Evolutionary conservation across 2,329 filamentous ascomycete species (phyloP).

Genomic region (Fusarium humuli): DNA sequence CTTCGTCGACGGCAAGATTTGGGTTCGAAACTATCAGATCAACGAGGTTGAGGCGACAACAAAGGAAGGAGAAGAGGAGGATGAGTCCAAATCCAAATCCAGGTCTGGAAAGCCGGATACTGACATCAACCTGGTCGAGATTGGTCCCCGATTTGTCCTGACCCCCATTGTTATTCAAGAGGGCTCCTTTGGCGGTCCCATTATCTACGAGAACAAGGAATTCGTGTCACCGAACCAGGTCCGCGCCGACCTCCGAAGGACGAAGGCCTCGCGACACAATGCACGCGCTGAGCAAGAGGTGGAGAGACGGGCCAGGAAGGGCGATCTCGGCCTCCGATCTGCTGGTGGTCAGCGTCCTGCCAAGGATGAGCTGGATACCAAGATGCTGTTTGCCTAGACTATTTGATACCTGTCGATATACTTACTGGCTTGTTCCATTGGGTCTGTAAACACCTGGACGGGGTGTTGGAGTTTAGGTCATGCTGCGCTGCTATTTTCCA

Average conservation of each 20-base stretch:
- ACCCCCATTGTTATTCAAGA: slow-evolving; percentile 97
- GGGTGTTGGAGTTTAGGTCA: slow-evolving; percentile 46
- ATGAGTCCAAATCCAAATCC: slow-evolving; percentile 57
- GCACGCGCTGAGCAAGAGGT: slow-evolving; percentile 78
- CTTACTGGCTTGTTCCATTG: slow-evolving; percentile 42
- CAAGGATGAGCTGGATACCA: slow-evolving; percentile 79
- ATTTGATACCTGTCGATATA: slow-evolving; percentile 44
- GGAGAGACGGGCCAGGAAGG: slow-evolving; percentile 79
- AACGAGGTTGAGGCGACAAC: slow-evolving; percentile 77
- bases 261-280: slow-evolving; percentile 83
- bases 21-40: slow-evolving; percentile 95
- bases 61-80: slow-evolving; percentile 55
- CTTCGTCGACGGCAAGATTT: slow-evolving; percentile 91
- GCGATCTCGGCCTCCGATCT: slow-evolving; percentile 78
- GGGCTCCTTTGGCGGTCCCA: slow-evolving; percentile 92
- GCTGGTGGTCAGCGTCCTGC: slow-evolving; percentile 71
- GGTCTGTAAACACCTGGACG: slow-evolving; percentile 40
- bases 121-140: slow-evolving; percentile 87
- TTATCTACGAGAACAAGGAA: slow-evolving; percentile 98
- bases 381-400: slow-evolving; percentile 76
- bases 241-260: slow-evolving; percentile 79
- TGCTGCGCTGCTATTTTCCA: slow-evolving; percentile 42
- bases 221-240: slow-evolving; percentile 98
- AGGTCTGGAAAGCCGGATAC: slow-evolving; percentile 65
- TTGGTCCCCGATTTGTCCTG: slow-evolving; percentile 91